These are phyloP conservation scores for Aspergillus ostianus DNA, from an alignment of 495 filamentous ascomycete species.

Conservation along the genomic window DNA sequence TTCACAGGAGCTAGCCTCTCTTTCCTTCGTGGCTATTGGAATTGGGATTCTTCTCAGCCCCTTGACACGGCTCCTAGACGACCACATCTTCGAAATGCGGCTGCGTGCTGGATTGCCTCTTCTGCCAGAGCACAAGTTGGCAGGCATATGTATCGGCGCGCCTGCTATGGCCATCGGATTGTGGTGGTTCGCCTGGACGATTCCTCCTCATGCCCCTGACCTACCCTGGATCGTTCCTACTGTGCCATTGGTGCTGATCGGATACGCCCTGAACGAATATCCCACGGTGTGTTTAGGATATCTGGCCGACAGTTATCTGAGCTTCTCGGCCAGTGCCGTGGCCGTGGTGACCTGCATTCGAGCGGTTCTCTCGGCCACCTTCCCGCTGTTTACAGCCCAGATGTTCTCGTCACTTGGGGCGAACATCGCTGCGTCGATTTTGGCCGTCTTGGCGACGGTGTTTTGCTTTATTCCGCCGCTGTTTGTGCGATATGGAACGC, in stretches of 20 bases:
- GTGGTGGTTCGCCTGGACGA: constrained; percentile 48
- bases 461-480: constrained; percentile 37
- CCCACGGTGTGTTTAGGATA: constrained; percentile 43
- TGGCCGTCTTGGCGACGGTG: constrained; percentile 39
- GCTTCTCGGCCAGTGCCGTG: constrained; percentile 42
- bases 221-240: constrained; percentile 39
- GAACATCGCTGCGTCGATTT: constrained; percentile 38
- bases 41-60: constrained; percentile 31
- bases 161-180: constrained; percentile 34
- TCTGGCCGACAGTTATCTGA: constrained; percentile 45
- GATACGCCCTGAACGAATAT: constrained; percentile 48
- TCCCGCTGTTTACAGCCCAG: constrained; percentile 41
- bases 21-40: constrained; percentile 40
- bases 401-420: constrained; percentile 38
- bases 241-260: constrained; percentile 33
- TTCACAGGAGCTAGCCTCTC: constrained; percentile 22
- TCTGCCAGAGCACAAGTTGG: constrained; percentile 41
- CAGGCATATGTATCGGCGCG: constrained; percentile 40
- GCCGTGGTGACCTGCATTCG: constrained; percentile 40
- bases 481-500: constrained; percentile 37
- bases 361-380: constrained; percentile 33
- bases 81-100: constrained; percentile 15
- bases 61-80: constrained; percentile 35
- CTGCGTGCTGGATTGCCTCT: constrained; percentile 14
- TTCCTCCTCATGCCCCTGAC: constrained; percentile 31